Evolutionary conservation across 2,329 filamentous ascomycete genomes (phyloP), one percentile per base, ranked within the genome.

Genomic region (Ophiostoma sp.): DNA sequence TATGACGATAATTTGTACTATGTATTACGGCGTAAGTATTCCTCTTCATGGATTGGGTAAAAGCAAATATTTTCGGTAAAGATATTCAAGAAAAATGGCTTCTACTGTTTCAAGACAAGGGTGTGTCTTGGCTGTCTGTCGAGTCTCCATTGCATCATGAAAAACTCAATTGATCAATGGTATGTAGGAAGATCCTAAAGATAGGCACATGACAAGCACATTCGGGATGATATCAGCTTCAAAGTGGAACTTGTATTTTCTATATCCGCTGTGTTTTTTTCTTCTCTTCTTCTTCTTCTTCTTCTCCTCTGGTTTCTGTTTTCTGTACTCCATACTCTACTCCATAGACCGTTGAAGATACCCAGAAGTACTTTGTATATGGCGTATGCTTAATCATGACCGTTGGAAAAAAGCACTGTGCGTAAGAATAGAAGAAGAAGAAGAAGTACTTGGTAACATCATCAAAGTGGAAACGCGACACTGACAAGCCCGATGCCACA

Each of bases 341-440:
- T 48, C 17, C 44, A 8, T 48, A 48, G 17, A 17, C 7, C 17
- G 44, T 48, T 48, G n/a, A 57, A 57, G 52, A 57, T 3, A 10
- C 10, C 2, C n/a, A 23, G 27, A 57, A 27, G 52, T 48, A 48
- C 44, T 48, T 48, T 48, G 44, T 17, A 57, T 27, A 41, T 10
- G 1, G 27, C 27, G 27, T n/a, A 13, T 20, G 44, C 15, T 17
- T 1, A 23, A 11, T 13, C 52, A 27, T 27, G n/a, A 27, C 52
- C 57, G 57, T 62, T 62, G 57, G 15, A 6, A 62, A 62, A 57
- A 57, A 27, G 52, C 11, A 57, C 52, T 57, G 11, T 57, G 52
- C 52, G 15, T 13, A 23, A 57, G n/a, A n/a, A 54, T 27, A 57
- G n/a, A 57, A 13, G 11, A 27, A 23, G 8, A 11, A 17, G 27